These are phyloP conservation scores for Pseudoneurospora amorphoporcata DNA, from an alignment of 495 filamentous ascomycete genomes.

Conservation along the genomic window DNA sequence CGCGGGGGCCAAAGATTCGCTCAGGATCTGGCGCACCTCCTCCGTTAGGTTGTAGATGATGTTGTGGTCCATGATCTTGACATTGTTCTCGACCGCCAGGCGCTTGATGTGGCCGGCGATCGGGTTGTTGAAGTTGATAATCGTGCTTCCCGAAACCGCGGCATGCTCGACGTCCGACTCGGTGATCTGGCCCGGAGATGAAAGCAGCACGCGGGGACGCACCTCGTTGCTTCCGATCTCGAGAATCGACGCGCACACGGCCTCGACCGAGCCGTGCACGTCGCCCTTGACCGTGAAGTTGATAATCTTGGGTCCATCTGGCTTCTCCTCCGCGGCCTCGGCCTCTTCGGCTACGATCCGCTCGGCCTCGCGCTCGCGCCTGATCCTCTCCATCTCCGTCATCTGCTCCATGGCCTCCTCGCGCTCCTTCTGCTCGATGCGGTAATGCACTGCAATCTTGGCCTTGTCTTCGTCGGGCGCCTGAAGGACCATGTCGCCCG, in stretches of 20 bases:
- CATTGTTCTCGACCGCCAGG: constrained; percentile 57
- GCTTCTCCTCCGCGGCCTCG: constrained; percentile 34
- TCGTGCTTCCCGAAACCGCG: constrained; percentile 53
- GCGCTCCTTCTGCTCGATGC: constrained; percentile 42
- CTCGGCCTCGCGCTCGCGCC: constrained; percentile 34
- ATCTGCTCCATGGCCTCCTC: constrained; percentile 27
- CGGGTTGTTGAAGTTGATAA: constrained; percentile 80
- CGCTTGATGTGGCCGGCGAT: constrained; percentile 57
- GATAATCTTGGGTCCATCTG: constrained; percentile 50
- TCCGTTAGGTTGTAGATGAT: constrained; percentile 90
- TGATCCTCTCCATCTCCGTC: constrained; percentile 20
- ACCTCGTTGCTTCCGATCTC: constrained; percentile 78
- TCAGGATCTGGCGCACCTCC: constrained; percentile 60
- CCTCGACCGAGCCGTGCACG: constrained; percentile 87
- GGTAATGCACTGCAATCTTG: constrained; percentile 68
- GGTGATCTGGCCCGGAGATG: constrained; percentile 63
- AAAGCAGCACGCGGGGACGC: constrained; percentile 62
- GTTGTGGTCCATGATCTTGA: constrained; percentile 73
- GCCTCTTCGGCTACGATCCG: constrained; percentile 1
- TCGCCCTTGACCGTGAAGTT: constrained; percentile 87
- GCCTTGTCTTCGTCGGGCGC: constrained; percentile 68
- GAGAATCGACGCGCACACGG: constrained; percentile 62
- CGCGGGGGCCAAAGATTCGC: constrained; percentile 52
- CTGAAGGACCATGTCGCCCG: constrained; percentile 81
- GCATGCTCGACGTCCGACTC: constrained; percentile 89